Conservation (phyloP, 306 rosid genomes). For the Cucumis sativus region DNA sequence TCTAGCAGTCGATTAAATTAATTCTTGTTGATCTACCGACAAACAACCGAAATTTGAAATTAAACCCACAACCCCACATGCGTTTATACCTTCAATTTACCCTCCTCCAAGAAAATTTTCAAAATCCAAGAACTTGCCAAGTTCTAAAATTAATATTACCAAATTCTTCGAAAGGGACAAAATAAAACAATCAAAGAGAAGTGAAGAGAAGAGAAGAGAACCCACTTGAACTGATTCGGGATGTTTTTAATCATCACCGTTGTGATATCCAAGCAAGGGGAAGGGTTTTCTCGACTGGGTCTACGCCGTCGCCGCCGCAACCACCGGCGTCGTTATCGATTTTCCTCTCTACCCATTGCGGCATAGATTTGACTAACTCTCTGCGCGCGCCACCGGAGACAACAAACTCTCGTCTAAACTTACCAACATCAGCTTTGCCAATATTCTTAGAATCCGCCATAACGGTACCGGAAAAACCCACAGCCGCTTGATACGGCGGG, state of each 20-base stretch:
- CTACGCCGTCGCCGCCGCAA: too few relatives aligned
- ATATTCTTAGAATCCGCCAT: not conserved
- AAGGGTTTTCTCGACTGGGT: not conserved
- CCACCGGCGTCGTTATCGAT: not conserved
- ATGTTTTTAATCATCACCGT: slow-evolving; percentile 23
- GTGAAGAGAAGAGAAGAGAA: not conserved
- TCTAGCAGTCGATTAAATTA: not conserved
- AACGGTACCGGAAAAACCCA: not conserved
- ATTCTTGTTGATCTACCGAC: not conserved
- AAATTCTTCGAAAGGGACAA: not conserved
- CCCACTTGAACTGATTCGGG: slow-evolving; percentile 20
- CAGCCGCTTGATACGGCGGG: not conserved
- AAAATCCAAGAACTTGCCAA: not conserved
- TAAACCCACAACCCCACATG: not conserved
- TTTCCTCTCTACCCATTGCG: not conserved
- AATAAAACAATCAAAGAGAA: not conserved
- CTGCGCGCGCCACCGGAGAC: not conserved
- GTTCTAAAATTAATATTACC: not conserved
- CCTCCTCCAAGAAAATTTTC: not conserved
- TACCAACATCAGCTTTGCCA: not conserved
- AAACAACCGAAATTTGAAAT: not conserved
- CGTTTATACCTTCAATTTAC: not conserved
- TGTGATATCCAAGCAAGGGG: not conserved
- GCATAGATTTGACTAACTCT: not conserved
- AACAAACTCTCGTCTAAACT: not conserved